Conservation (phyloP, 2,329 filamentous ascomycete genomes). For the Xylariales sp. region DNA sequence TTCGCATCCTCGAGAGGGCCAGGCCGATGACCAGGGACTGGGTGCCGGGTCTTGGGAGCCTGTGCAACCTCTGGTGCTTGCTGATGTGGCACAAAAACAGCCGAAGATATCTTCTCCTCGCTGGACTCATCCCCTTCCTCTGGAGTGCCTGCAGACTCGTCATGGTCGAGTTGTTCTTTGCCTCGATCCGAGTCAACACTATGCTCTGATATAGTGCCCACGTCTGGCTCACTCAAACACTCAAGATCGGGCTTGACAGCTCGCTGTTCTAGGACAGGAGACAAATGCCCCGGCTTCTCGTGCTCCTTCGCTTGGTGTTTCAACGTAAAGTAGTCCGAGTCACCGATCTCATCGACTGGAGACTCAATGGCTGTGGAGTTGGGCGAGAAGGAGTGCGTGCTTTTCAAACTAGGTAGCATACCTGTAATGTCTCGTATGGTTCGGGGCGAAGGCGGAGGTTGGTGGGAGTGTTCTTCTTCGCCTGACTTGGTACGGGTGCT, state of each 20-base stretch:
- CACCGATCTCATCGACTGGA: conserved; percentile 8
- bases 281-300: conserved; percentile 9
- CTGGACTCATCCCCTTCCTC: conserved; percentile 61
- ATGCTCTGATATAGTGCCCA: background rate
- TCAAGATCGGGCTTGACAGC: conserved; percentile 4
- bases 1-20: conserved; percentile 32
- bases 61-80: conserved; percentile 26
- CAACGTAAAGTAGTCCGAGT: conserved; percentile 20
- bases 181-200: conserved; percentile 14
- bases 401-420: conserved; percentile 10
- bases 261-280: conserved; percentile 9
- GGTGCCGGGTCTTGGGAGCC: conserved; percentile 18
- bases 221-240: too few relatives aligned
- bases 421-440: conserved; percentile 17
- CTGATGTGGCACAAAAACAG: conserved; percentile 76
- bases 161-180: conserved; percentile 33
- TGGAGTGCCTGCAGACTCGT: conserved; percentile 31
- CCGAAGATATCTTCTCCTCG: conserved; percentile 83
- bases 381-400: conserved; percentile 15
- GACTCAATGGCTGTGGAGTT: conserved; percentile 10
- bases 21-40: conserved; percentile 24
- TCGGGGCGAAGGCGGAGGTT: conserved; percentile 15
- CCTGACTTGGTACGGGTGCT: conserved; percentile 8
- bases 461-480: conserved; percentile 2
- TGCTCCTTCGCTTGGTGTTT: conserved; percentile 12